These are phyloP conservation scores for Venturia asperata DNA, from an alignment of 2,329 filamentous ascomycete species.

Conservation along the genomic window DNA sequence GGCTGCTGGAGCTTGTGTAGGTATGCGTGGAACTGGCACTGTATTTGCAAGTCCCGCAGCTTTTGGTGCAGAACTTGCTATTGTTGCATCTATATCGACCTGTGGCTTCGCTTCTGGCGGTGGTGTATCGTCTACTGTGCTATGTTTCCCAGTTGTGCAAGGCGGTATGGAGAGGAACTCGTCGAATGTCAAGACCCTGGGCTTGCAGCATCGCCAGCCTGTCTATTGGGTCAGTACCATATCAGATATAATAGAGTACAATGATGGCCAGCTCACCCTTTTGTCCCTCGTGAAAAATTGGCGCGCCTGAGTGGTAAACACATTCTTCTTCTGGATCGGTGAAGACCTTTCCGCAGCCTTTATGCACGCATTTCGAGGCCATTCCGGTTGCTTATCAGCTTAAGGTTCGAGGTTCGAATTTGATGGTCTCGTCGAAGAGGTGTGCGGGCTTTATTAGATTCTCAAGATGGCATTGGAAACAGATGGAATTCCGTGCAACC, in stretches of 20 bases:
- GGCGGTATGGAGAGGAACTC: slow-evolving; percentile 91
- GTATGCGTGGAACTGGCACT: slow-evolving; percentile 29
- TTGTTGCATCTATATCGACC: slow-evolving; percentile 35
- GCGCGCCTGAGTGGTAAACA: slow-evolving; percentile 86
- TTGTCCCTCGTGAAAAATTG: slow-evolving; percentile 57
- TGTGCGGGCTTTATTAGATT: background rate
- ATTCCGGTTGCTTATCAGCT: slow-evolving; percentile 35
- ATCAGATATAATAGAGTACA: slow-evolving; percentile 3
- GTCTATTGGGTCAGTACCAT: slow-evolving; percentile 17
- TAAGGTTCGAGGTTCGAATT: background rate
- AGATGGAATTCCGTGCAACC: background rate
- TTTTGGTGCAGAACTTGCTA: slow-evolving; percentile 39
- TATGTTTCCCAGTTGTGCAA: slow-evolving; percentile 89
- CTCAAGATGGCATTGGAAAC: slow-evolving; percentile 1
- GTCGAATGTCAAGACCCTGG: slow-evolving; percentile 92
- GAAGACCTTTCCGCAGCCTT: slow-evolving; percentile 87
- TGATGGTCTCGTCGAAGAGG: background rate
- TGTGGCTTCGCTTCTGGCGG: slow-evolving; percentile 40
- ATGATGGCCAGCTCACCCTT: slow-evolving; percentile 60
- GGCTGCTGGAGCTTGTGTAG: slow-evolving; percentile 28
- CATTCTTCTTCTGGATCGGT: slow-evolving; percentile 76
- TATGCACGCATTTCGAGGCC: slow-evolving; percentile 88
- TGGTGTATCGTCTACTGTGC: slow-evolving; percentile 70
- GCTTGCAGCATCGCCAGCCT: slow-evolving; percentile 99
- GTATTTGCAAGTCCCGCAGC: slow-evolving; percentile 27